Conservation (phyloP, 805 yeast genomes). For the Candida argentea region DNA sequence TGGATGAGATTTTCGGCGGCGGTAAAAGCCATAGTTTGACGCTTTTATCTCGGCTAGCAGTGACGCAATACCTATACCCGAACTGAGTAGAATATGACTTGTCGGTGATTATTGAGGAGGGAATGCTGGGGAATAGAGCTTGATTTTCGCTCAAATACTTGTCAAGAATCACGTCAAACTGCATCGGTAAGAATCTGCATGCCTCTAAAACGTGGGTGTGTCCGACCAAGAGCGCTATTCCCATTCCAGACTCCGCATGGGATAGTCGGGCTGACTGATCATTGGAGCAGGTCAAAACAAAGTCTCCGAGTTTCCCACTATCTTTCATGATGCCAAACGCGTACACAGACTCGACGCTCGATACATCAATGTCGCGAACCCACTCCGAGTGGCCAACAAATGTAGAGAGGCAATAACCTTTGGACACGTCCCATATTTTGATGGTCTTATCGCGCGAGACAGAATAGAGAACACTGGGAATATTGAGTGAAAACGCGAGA, state of each 20-base stretch:
- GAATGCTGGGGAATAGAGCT: conserved; percentile 22
- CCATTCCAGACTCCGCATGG: conserved; percentile 57
- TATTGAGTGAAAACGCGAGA: conserved; percentile 39
- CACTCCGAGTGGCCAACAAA: conserved; percentile 81
- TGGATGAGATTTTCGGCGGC: conserved; percentile 46
- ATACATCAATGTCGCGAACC: conserved; percentile 59
- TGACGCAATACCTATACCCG: conserved; percentile 64
- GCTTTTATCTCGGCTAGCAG: conserved; percentile 72
- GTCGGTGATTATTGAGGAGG: conserved; percentile 19
- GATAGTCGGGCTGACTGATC: conserved; percentile 68
- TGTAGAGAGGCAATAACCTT: conserved; percentile 59
- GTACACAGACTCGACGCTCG: conserved; percentile 9
- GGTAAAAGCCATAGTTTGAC: conserved; percentile 75
- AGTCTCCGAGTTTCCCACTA: conserved; percentile 37
- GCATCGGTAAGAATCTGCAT: conserved; percentile 52
- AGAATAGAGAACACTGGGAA: conserved; percentile 42
- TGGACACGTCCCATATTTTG: conserved; percentile 54
- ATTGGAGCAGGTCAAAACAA: conserved; percentile 62
- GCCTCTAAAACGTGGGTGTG: conserved; percentile 80
- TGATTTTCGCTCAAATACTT: conserved; percentile 23
- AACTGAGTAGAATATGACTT: conserved; percentile 19
- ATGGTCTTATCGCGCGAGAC: conserved; percentile 56
- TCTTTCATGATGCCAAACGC: conserved; percentile 12
- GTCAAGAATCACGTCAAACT: conserved; percentile 40
- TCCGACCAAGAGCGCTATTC: conserved; percentile 57